Base-by-base conservation (phyloP, 1,284 basidiomycete species). In the Peniophora sp. region DNA sequence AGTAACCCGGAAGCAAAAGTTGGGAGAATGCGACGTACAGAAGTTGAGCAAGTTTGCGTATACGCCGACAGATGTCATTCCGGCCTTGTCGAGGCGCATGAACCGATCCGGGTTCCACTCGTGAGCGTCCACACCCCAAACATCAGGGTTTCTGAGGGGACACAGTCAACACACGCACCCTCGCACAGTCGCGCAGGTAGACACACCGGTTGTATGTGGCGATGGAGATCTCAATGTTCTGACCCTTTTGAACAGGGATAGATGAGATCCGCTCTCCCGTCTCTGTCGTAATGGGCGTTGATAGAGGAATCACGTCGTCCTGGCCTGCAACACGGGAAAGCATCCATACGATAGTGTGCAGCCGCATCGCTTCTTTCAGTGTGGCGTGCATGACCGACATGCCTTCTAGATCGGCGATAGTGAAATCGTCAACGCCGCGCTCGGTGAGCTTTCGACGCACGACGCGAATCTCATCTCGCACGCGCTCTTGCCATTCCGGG, bases 31-130 rank as follows among this genome's bases (percentile, higher is more conserved):
- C 14, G 8, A 47, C 54, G 41, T 20, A 56, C 55, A 51, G 50
- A 62, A 62, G 32, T 54, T 58, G 24, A 56, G 81, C 78, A 80
- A 56, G 60, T 78, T 78, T 8, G 70, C 69, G 53, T 76, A 74
- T 10, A 76, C 68, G 0, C 79, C 78, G 8, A 79, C 60, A n/a
- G 53, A 50, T 0, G 70, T 65, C 20, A 65, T 69, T 56, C 69
- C 73, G n/a, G 59, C 54, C 12, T 58, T 58, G 25, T 63, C 48
- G 2, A 52, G 60, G 10, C 66, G 55, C 49, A 79, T 59, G 71
- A 80, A 65, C 12, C 63, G 63, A 41, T 70, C 67, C 16, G 76
- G 76, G 9, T 66, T 58, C 63, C 74, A 78, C 27, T 61, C 55
- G 27, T 64, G 53, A 0, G 71, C 74, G 54, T 72, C 65, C 0